phyloP scores from a whole-genome alignment of 768 basidiomycete species.

The Tubosaeta brunneosetosa region DNA sequence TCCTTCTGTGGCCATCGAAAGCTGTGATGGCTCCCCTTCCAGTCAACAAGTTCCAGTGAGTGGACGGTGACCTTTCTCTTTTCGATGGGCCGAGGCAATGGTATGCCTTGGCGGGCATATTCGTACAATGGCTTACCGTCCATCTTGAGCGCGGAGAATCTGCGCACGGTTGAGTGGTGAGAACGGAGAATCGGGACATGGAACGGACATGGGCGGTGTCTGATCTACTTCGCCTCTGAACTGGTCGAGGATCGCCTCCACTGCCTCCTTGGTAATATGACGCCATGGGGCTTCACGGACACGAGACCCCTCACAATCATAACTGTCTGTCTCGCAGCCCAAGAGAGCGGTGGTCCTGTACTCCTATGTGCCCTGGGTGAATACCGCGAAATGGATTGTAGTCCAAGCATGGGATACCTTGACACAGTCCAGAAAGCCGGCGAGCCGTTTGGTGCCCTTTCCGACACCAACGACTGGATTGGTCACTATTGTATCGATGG shows the following conservation, averaged over 20 bases:
- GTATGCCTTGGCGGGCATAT: constrained; percentile 87
- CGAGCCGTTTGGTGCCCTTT: constrained; percentile 83
- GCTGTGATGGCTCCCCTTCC: constrained; percentile 70
- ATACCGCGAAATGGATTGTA: constrained; percentile 7
- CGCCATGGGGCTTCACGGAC: constrained; percentile 75
- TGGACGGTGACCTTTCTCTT: constrained; percentile 78
- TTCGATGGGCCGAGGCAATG: constrained; percentile 93
- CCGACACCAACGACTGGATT: constrained; percentile 79
- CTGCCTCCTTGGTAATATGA: constrained; percentile 74
- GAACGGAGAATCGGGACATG: background rate
- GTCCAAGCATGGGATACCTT: constrained; percentile 53
- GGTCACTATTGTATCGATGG: constrained; percentile 1
- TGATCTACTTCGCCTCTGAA: constrained; percentile 90
- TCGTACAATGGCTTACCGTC: constrained; percentile 94
- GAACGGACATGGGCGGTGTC: constrained; percentile 80
- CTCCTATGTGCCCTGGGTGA: constrained; percentile 50
- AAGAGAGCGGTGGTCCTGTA: constrained; percentile 87
- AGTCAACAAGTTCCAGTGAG: constrained; percentile 71
- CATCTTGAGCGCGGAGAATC: constrained; percentile 98
- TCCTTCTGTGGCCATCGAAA: constrained; percentile 74
- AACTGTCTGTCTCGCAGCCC: constrained; percentile 92
- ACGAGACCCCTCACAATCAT: constrained; percentile 84
- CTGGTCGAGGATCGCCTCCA: constrained; percentile 61
- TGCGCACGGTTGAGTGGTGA: constrained; percentile 29
- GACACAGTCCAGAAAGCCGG: constrained; percentile 78